Percentiles rank a stretch among this genome's conserved stretches.
phyloP scores from a whole-genome alignment of 2,329 filamentous ascomycete species.

The Thielaviopsis populi region DNA sequence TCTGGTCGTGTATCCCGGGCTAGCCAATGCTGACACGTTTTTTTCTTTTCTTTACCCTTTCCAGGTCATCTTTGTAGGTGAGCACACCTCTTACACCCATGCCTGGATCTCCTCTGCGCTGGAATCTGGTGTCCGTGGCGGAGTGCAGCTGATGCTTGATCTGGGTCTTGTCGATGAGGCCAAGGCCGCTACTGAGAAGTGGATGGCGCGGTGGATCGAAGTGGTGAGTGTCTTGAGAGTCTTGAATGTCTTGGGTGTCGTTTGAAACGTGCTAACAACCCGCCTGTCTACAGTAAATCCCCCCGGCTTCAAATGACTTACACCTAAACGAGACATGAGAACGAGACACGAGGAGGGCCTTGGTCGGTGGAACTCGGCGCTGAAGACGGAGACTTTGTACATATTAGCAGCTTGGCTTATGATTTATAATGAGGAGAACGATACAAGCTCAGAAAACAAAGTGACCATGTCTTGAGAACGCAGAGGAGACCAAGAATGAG shows the following conservation, averaged over 20 bases:
- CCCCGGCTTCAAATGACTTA: background rate
- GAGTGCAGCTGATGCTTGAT: constrained; percentile 45
- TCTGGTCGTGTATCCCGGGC: background rate
- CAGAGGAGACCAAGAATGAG: background rate
- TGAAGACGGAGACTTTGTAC: background rate
- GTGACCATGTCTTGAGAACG: background rate
- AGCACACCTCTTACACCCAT: constrained; percentile 58
- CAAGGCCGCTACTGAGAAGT: constrained; percentile 45
- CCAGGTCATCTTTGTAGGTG: constrained; percentile 50
- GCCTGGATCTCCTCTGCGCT: constrained; percentile 55
- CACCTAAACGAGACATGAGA: background rate
- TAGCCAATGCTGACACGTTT: background rate
- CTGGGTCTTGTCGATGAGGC: constrained; percentile 56
- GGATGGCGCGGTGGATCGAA: constrained; percentile 55
- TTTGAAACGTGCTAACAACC: background rate
- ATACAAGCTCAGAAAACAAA: background rate
- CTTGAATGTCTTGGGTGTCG: too few relatives aligned
- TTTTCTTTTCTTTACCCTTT: too few relatives aligned
- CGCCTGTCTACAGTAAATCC: background rate
- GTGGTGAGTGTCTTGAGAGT: constrained; percentile 22
- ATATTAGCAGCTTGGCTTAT: background rate
- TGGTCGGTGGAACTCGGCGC: too few relatives aligned
- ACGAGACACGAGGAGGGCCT: background rate
- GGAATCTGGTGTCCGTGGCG: constrained; percentile 51
- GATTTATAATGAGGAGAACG: background rate